Percentiles rank a stretch among this genome's conserved stretches.
Evolutionary conservation across 2,329 filamentous ascomycete species (phyloP).

Genomic region (Arthroderma sp.): DNA sequence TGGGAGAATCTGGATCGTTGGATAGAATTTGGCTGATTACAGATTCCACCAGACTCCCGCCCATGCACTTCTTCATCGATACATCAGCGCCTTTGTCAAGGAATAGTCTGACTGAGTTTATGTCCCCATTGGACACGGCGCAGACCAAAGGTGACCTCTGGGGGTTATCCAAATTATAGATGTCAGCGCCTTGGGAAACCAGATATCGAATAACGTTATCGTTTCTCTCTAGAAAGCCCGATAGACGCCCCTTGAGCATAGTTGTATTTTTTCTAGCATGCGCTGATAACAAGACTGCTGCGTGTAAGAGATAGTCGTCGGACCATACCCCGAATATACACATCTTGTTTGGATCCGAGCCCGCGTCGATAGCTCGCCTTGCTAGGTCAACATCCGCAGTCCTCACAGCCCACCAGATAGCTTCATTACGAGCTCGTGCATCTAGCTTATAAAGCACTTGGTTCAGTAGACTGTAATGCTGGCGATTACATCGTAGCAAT

Average conservation of each 20-base stretch:
- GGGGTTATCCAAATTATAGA: neutral
- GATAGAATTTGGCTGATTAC: neutral
- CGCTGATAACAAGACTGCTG: neutral
- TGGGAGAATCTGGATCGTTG: neutral
- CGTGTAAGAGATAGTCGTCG: neutral
- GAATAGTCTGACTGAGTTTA: neutral
- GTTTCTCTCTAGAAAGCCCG: neutral
- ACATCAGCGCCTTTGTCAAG: slow-evolving; percentile 3
- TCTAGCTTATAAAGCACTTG: neutral
- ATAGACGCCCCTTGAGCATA: neutral
- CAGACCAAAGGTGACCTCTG: neutral
- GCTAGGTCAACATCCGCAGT: neutral
- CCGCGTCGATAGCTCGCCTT: neutral
- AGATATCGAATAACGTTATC: neutral
- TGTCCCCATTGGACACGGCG: neutral
- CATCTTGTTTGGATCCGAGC: neutral
- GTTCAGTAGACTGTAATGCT: neutral
- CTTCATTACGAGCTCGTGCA: neutral
- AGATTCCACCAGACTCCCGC: neutral
- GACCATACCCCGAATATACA: neutral
- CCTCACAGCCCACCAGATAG: neutral
- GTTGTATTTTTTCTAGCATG: neutral
- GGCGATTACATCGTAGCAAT: neutral
- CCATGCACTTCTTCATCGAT: neutral
- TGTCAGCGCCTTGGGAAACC: neutral